Conservation (phyloP, 768 basidiomycete genomes). For the Hortiboletus campestris region DNA sequence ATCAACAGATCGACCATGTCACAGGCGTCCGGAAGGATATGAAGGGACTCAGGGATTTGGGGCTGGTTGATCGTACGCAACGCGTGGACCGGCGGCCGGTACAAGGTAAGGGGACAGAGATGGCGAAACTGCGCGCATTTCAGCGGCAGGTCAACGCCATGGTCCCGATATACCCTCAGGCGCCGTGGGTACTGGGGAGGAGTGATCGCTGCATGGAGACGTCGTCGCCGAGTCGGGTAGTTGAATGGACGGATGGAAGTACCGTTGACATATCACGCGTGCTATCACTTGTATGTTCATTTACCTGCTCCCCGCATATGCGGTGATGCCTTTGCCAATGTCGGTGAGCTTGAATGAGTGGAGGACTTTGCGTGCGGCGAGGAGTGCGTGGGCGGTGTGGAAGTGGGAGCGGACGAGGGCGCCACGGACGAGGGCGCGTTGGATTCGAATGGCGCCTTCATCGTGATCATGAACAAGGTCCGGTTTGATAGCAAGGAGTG, state of each 20-base stretch:
- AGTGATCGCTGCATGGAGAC: background rate
- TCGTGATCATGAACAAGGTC: conserved; percentile 2
- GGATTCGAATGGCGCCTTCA: conserved; percentile 14
- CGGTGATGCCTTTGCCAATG: conserved; percentile 89
- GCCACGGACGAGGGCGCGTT: conserved; percentile 23
- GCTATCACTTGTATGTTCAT: background rate
- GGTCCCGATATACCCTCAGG: background rate
- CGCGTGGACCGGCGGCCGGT: background rate
- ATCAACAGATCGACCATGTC: background rate
- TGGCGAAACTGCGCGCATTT: background rate
- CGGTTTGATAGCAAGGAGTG: too few species aligned
- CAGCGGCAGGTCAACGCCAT: background rate
- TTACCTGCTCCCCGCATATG: background rate
- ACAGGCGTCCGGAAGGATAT: background rate
- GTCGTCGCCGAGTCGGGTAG: too few species aligned
- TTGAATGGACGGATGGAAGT: background rate
- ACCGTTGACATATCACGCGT: background rate
- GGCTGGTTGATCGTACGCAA: background rate
- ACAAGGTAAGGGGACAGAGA: background rate
- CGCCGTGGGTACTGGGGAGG: background rate
- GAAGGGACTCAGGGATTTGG: background rate
- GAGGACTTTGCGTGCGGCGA: conserved; percentile 36
- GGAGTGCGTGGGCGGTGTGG: conserved; percentile 34
- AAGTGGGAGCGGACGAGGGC: conserved; percentile 34
- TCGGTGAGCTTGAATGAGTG: conserved; percentile 77